Base-by-base conservation (phyloP, 768 basidiomycete species). In the Kwoniella bestiolae region DNA sequence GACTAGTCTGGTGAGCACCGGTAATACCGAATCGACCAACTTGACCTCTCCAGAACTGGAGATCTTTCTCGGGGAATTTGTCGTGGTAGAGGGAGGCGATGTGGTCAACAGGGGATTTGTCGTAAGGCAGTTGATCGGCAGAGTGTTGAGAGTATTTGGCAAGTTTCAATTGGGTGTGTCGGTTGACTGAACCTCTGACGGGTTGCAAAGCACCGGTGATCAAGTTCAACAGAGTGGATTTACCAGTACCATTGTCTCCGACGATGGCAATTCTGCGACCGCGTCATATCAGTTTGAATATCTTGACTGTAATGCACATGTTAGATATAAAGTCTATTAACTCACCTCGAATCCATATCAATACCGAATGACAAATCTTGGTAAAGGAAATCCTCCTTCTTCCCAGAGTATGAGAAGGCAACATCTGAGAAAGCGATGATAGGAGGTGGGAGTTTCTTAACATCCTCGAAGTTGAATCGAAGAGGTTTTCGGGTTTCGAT, bases 61-160 rank as follows among this genome's bases (percentile, higher is more conserved):
- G 70, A 77, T 98, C 96, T 84, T 94, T 96, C 74, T 97, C 94
- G 1, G 96, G 95, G 83, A 87, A 95, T 82, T 92, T 94, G 67
- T 87, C 82, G 38, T 82, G 68, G 83, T 94, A 99, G 55, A 90
- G 81, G 16, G 75, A 76, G 82, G 94, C 92, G 84, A 99, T 91
- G 83, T 98, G 92, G 82, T 98, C 96, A 74, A 98, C 85, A 3
- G 96, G 94, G 26, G 87, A 84, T 79, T 86, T 86, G 68, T 94
- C 89, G 82, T 96, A 99, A 26, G 96, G 96, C 9, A 99, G 87
- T 82, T 99, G 96, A 82, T 99, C 96, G 29, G 96, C 94, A 59
- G 90, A 92, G 84, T 99, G 96, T 83, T 99, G 96, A 5, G 91
- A 93, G 85, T 99, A 99, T 82, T 98, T 99, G 71, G 94, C 91